Conservation (phyloP, 169 alveolate genomes). For the Eimeria tenella region DNA sequence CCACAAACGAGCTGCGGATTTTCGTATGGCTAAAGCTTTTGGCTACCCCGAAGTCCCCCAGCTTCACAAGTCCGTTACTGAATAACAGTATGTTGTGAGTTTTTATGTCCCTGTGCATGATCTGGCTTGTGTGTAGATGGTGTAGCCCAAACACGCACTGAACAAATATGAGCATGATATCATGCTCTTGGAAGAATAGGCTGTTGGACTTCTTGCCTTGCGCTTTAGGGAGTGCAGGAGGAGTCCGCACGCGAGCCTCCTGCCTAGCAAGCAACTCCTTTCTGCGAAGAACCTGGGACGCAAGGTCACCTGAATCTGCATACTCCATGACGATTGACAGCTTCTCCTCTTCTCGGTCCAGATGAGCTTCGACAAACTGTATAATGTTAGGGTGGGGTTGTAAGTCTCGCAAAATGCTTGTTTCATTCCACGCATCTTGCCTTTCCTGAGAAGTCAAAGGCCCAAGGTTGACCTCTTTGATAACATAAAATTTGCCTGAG, state of each 20-base stretch:
- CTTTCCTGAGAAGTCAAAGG: conserved; percentile 3
- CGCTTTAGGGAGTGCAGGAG: not conserved
- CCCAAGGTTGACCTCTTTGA: conserved; percentile 57
- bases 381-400: conserved; percentile 64
- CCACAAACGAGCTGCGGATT: conserved; percentile 43
- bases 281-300: conserved; percentile 35
- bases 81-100: conserved; percentile 94
- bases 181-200: conserved; percentile 56
- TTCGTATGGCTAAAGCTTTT: conserved; percentile 88
- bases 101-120: conserved; percentile 95
- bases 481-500: conserved; percentile 46
- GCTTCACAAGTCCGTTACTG: conserved; percentile 87
- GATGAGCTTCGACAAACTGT: conserved; percentile 3
- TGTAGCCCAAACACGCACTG: conserved; percentile 91
- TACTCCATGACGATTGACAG: conserved; percentile 51
- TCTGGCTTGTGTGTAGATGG: conserved; percentile 93
- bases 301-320: conserved; percentile 67
- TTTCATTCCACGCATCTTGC: conserved; percentile 60
- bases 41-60: conserved; percentile 97
- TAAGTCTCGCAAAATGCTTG: conserved; percentile 47
- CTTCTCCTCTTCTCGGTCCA: conserved; percentile 29
- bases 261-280: conserved; percentile 52
- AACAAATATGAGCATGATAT: conserved; percentile 86
- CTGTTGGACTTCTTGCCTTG: not conserved
- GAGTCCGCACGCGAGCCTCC: not conserved